A percentile compares a stretch with the other conserved stretches of the same genome.
phyloP scores from a whole-genome alignment of 257 asterid genomes.

The Solanum corneliomulleri region DNA sequence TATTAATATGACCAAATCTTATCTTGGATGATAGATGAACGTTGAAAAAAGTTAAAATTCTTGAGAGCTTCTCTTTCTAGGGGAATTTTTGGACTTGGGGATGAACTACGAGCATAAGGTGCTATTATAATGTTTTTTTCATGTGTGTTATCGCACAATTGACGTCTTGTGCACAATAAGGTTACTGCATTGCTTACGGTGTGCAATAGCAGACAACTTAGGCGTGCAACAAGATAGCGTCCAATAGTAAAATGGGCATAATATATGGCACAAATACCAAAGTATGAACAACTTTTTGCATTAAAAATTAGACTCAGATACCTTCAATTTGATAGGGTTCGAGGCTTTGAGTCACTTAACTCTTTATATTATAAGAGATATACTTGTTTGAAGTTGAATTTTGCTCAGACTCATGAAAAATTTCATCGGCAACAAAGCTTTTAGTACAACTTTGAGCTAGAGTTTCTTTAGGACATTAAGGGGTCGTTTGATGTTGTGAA shows the following conservation, averaged over 20 bases:
- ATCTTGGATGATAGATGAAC: not conserved
- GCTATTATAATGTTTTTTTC: not conserved
- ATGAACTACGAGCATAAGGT: not conserved
- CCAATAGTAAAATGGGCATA: not conserved
- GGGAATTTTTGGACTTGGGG: not conserved
- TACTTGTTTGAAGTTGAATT: not conserved
- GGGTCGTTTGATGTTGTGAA: not conserved
- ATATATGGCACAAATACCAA: not conserved
- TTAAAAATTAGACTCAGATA: not conserved
- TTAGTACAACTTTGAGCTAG: not conserved
- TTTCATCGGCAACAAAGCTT: not conserved
- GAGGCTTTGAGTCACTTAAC: not conserved
- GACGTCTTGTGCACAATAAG: not conserved
- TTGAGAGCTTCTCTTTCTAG: not conserved
- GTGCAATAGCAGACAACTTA: not conserved
- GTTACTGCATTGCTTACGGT: not conserved
- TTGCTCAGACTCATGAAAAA: not conserved
- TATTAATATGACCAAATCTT: not conserved
- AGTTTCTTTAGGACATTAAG: not conserved
- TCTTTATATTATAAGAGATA: not conserved
- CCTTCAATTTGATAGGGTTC: not conserved
- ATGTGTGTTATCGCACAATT: not conserved
- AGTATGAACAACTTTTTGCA: not conserved
- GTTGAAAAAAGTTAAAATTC: not conserved
- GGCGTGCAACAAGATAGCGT: not conserved